Conservation (phyloP, 2,329 filamentous ascomycete genomes). For the Aureobasidium sp. region DNA sequence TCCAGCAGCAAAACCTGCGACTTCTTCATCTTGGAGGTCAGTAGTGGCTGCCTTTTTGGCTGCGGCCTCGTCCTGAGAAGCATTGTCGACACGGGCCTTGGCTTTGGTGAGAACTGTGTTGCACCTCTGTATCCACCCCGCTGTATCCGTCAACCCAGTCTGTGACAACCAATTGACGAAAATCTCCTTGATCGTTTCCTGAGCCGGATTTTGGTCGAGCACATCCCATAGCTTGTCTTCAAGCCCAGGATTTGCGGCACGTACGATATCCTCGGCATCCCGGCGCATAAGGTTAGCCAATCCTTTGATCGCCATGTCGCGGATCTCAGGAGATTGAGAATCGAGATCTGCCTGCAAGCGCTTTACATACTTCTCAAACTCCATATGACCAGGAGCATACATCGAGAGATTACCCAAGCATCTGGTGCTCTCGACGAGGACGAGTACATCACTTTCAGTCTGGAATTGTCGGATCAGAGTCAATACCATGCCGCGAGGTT, state of each 20-base stretch:
- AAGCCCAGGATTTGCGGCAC: constrained; percentile 66
- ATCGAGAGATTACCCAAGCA: constrained; percentile 88
- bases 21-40: constrained; percentile 94
- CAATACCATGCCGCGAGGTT: constrained; percentile 86
- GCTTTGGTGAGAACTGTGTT: constrained; percentile 87
- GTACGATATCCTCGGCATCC: constrained; percentile 74
- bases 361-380: constrained; percentile 76
- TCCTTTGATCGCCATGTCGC: constrained; percentile 77
- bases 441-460: constrained; percentile 59
- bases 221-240: constrained; percentile 91
- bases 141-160: constrained; percentile 72
- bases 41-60: constrained; percentile 42
- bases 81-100: constrained; percentile 53
- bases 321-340: constrained; percentile 60
- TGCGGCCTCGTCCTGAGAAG: constrained; percentile 36
- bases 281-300: constrained; percentile 94
- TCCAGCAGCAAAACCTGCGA: constrained; percentile 85
- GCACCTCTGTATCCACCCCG: constrained; percentile 80
- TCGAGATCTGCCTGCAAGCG: constrained; percentile 71
- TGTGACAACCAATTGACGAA: constrained; percentile 91
- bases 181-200: constrained; percentile 77
- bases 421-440: constrained; percentile 69
- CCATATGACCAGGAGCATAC: constrained; percentile 82
- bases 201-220: constrained; percentile 68
- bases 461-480: constrained; percentile 79